Percentiles rank a stretch among this genome's conserved stretches.
These are phyloP conservation scores for Diaporthe velutina DNA, from an alignment of 2,329 filamentous ascomycete genomes.

Conservation along the genomic window DNA sequence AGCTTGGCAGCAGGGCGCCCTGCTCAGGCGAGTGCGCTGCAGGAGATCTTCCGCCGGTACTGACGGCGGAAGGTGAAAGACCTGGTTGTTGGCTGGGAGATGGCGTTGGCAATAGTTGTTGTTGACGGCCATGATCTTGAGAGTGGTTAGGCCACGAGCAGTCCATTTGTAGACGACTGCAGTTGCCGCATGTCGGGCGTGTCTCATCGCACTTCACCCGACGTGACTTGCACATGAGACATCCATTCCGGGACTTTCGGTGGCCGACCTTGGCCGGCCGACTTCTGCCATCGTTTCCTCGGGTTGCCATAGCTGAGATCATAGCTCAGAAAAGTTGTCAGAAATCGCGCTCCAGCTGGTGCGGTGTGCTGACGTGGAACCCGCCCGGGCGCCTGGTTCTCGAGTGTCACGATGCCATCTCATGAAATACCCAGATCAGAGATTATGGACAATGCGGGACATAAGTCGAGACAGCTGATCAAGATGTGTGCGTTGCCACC, in stretches of 20 bases:
- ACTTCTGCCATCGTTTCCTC: slow-evolving; percentile 2
- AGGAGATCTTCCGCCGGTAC: slow-evolving; percentile 2
- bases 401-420: not conserved
- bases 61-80: slow-evolving; percentile 16
- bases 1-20: slow-evolving; percentile 14
- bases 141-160: slow-evolving; percentile 42
- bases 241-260: slow-evolving; percentile 49
- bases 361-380: not conserved
- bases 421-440: too few species aligned
- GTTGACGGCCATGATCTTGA: not conserved
- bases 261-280: slow-evolving; percentile 46
- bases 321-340: not conserved
- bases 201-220: slow-evolving; percentile 48
- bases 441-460: too few species aligned
- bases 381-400: not conserved
- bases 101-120: slow-evolving; percentile 5
- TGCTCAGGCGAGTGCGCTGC: slow-evolving; percentile 19
- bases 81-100: slow-evolving; percentile 25
- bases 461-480: not conserved
- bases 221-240: slow-evolving; percentile 47
- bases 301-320: not conserved
- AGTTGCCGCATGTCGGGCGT: slow-evolving; percentile 45
- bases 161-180: slow-evolving; percentile 42
- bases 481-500: not conserved
- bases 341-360: not conserved